phyloP scores from a whole-genome alignment of 192 early-diverging fungal species.

The Backusella sp. region DNA sequence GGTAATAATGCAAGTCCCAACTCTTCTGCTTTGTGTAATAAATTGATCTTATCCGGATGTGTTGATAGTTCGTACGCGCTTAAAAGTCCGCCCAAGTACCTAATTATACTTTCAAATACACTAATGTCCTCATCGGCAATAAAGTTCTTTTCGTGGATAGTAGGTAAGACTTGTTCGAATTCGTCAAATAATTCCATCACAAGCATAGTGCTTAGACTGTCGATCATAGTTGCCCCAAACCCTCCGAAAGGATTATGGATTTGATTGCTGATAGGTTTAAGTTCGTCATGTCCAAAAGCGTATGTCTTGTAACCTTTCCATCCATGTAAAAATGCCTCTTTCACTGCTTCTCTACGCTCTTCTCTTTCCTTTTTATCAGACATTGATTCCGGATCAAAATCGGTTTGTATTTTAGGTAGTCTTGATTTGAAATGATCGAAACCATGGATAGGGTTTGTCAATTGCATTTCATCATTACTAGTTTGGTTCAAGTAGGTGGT shows the following conservation, averaged over 20 bases:
- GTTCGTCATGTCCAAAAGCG: constrained; percentile 75
- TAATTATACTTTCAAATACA: constrained; percentile 84
- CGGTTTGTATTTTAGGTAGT: constrained; percentile 18
- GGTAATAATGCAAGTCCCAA: constrained; percentile 62
- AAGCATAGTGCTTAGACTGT: constrained; percentile 80
- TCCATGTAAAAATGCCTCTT: constrained; percentile 59
- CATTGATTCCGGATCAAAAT: neutral
- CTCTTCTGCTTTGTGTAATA: constrained; percentile 70
- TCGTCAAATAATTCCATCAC: constrained; percentile 81
- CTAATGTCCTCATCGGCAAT: constrained; percentile 39
- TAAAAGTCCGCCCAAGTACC: constrained; percentile 73
- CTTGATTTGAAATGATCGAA: neutral
- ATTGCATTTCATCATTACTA: neutral
- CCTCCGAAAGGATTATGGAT: constrained; percentile 40
- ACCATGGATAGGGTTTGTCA: constrained; percentile 1
- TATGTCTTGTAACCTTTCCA: constrained; percentile 76
- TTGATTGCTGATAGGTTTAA: constrained; percentile 35
- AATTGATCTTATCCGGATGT: constrained; percentile 17
- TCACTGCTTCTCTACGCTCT: constrained; percentile 41
- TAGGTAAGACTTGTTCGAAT: constrained; percentile 51
- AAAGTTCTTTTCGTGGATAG: constrained; percentile 46
- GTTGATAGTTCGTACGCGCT: constrained; percentile 80
- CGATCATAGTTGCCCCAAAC: constrained; percentile 72
- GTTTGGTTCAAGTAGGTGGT: neutral
- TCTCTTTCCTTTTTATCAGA: constrained; percentile 2